Conservation (phyloP, 1,284 basidiomycete genomes). For the Vanrija sp. region DNA sequence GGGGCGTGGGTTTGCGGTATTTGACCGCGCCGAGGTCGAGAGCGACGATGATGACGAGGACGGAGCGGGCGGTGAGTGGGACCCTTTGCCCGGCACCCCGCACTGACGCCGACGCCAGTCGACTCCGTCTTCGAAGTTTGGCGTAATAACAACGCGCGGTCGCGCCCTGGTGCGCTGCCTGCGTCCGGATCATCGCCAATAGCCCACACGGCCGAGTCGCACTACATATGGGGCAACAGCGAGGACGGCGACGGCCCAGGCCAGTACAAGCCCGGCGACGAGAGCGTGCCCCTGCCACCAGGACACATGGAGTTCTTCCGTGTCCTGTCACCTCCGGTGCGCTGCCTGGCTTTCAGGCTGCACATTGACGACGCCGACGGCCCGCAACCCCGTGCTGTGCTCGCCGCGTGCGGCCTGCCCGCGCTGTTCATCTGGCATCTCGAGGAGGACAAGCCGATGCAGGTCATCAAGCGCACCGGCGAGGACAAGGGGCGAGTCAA, state of each 20-base stretch:
- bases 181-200: slow-evolving; percentile 5
- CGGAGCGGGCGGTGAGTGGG: neutral
- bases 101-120: neutral
- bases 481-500: slow-evolving; percentile 16
- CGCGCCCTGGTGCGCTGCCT: slow-evolving; percentile 5
- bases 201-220: slow-evolving; percentile 13
- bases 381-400: slow-evolving; percentile 21
- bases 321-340: slow-evolving; percentile 28
- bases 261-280: neutral
- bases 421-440: slow-evolving; percentile 39
- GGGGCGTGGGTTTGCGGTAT: slow-evolving; percentile 34
- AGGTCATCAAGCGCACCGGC: slow-evolving; percentile 17
- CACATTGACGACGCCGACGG: slow-evolving; percentile 28
- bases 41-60: neutral
- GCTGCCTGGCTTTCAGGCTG: slow-evolving; percentile 34
- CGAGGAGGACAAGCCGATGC: slow-evolving; percentile 27
- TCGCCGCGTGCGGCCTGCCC: slow-evolving; percentile 26
- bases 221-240: neutral
- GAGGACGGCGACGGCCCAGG: neutral
- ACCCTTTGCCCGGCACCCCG: too few species aligned
- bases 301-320: slow-evolving; percentile 38
- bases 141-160: slow-evolving; percentile 24
- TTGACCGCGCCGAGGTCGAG: slow-evolving; percentile 13
- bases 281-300: slow-evolving; percentile 19
- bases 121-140: slow-evolving; percentile 26